Evolutionary conservation across 768 basidiomycete genomes (phyloP).

Genomic region (Naganishia vishniacii): DNA sequence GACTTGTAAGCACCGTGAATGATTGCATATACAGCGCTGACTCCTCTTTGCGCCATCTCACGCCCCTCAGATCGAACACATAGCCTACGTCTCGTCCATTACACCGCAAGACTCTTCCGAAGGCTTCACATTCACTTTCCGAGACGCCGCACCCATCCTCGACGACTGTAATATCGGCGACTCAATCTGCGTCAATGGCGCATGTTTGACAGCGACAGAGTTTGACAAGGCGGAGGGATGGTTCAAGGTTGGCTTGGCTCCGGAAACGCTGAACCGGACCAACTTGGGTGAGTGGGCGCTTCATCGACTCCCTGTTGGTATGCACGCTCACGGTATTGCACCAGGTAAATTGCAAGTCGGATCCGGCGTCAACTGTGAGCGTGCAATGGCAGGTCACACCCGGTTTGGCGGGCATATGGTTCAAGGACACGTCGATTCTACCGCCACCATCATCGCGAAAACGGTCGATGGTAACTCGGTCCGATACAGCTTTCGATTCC

Average conservation of each 20-base stretch:
- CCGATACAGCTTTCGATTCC: slow-evolving; percentile 72
- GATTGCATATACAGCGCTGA: too few relatives aligned
- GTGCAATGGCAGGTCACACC: slow-evolving; percentile 85
- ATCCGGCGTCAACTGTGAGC: slow-evolving; percentile 74
- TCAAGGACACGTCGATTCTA: slow-evolving; percentile 92
- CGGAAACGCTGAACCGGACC: slow-evolving; percentile 85
- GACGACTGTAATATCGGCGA: slow-evolving; percentile 88
- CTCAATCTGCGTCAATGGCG: slow-evolving; percentile 61
- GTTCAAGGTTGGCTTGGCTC: slow-evolving; percentile 93
- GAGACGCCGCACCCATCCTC: slow-evolving; percentile 65
- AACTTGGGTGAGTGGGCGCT: slow-evolving; percentile 64
- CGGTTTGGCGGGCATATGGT: slow-evolving; percentile 97
- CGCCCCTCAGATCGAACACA: slow-evolving; percentile 70
- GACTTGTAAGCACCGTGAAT: slow-evolving; percentile 1
- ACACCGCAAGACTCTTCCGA: slow-evolving; percentile 49
- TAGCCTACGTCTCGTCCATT: slow-evolving; percentile 67
- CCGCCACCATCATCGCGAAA: slow-evolving; percentile 66
- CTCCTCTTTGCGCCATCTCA: neutral
- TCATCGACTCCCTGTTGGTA: too few relatives aligned
- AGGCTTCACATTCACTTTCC: slow-evolving; percentile 78
- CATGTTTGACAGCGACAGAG: slow-evolving; percentile 83
- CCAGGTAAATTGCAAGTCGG: slow-evolving; percentile 21
- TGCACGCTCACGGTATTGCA: neutral
- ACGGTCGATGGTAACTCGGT: slow-evolving; percentile 79
- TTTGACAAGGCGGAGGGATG: slow-evolving; percentile 63